Evolutionary conservation across 202 grass and related monocot genomes (phyloP).

Genomic region (Hordeum pubiflorum): DNA sequence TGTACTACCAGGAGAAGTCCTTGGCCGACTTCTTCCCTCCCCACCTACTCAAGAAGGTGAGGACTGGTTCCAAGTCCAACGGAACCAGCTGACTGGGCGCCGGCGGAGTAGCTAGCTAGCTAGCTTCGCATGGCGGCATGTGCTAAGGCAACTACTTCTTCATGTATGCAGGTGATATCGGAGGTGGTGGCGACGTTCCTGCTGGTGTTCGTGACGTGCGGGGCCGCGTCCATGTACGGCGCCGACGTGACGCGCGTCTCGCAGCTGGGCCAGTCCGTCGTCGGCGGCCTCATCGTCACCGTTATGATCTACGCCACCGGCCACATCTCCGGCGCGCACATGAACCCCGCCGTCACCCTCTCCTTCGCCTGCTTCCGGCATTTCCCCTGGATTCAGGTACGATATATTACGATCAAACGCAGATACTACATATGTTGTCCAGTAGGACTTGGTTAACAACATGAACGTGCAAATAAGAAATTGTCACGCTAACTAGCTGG

Average conservation of each 20-base stretch:
- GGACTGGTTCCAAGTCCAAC: too few relatives aligned
- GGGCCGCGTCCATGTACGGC: conserved; percentile 55
- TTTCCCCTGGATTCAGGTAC: conserved; percentile 81
- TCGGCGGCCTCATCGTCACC: conserved; percentile 67
- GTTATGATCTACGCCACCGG: conserved; percentile 90
- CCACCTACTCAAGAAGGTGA: conserved; percentile 55
- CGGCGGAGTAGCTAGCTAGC: not conserved
- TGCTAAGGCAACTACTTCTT: not conserved
- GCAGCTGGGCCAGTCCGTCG: conserved; percentile 58
- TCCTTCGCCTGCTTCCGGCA: conserved; percentile 67
- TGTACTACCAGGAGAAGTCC: conserved; percentile 33
- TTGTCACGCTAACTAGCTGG: not conserved
- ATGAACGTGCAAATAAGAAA: not conserved
- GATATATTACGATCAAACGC: not conserved
- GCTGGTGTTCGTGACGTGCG: conserved; percentile 68
- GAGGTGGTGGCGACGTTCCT: conserved; percentile 71
- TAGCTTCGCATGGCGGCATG: too few relatives aligned
- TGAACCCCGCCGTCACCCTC: conserved; percentile 76
- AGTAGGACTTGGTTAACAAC: too few relatives aligned
- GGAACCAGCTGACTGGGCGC: too few relatives aligned
- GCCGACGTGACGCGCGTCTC: conserved; percentile 50
- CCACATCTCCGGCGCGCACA: conserved; percentile 80
- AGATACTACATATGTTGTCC: too few relatives aligned
- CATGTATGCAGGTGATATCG: conserved; percentile 44
- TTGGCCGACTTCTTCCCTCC: conserved; percentile 57